Evolutionary conservation across 1,284 basidiomycete genomes (phyloP).

Genomic region (Malassezia arunalokei): DNA sequence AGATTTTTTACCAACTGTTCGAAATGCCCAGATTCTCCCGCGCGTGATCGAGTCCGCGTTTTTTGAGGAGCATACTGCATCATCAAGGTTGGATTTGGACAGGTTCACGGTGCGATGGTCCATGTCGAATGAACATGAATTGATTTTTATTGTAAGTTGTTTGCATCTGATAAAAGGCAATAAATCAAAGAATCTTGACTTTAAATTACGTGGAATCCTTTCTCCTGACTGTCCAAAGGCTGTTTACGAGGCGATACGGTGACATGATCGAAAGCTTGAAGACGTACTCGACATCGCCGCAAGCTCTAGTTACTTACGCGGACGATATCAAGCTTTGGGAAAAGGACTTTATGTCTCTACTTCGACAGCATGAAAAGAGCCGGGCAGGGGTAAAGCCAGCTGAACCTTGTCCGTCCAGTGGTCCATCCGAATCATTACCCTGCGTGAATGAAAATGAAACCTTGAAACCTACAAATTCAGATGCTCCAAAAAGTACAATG

Average conservation of each 20-base stretch:
- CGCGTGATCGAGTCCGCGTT: slow-evolving; percentile 37
- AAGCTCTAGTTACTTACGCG: slow-evolving; percentile 51
- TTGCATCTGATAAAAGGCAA: slow-evolving; percentile 50
- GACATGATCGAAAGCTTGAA: slow-evolving; percentile 24
- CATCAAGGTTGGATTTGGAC: slow-evolving; percentile 33
- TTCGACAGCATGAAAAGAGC: slow-evolving; percentile 48
- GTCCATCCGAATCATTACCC: background rate
- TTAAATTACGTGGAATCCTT: slow-evolving; percentile 86
- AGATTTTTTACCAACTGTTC: slow-evolving; percentile 27
- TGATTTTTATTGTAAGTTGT: slow-evolving; percentile 30
- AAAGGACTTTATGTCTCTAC: slow-evolving; percentile 61
- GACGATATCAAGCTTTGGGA: slow-evolving; percentile 71
- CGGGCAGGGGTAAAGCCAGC: background rate
- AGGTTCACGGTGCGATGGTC: slow-evolving; percentile 38
- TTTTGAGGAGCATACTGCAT: slow-evolving; percentile 35
- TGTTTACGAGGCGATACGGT: slow-evolving; percentile 32
- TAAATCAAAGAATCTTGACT: slow-evolving; percentile 91
- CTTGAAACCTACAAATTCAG: background rate
- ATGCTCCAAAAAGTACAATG: slow-evolving; percentile 19
- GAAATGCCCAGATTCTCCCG: slow-evolving; percentile 25
- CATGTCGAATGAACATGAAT: slow-evolving; percentile 39
- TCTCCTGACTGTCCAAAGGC: slow-evolving; percentile 24
- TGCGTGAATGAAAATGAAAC: background rate
- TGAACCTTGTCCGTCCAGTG: background rate
- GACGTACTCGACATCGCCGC: background rate